Evolutionary conservation across 2,329 filamentous ascomycete species (phyloP), one percentile per base, ranked within the genome.

Genomic region (Talaromyces sp.): DNA sequence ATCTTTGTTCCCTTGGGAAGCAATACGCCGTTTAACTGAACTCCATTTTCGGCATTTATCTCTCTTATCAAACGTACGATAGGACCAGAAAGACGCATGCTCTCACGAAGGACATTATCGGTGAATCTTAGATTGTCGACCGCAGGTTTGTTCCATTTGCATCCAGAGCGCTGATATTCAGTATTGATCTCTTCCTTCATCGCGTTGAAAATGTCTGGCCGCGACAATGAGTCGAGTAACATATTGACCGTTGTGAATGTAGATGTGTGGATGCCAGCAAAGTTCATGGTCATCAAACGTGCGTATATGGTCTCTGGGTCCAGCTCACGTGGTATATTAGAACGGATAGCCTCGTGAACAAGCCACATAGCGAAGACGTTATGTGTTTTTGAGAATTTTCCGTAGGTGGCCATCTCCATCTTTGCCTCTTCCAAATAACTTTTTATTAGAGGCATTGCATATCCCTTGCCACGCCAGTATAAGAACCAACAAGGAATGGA

Each of bases 201-300:
- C 33, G 19, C 11, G 3, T 41, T n/a, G 22, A 58, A 58, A 15
- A 41, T 11, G 41, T 58, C 19, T 3, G 54, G 54, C 19, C 54
- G 54, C 19, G 54, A 58, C 19, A 58, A 41, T 39, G 37, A 58
- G 3, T 58, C 54, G 7, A 58, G 54, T 5, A 58, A 10, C 54
- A 58, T 15, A 58, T 58, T 58, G 11, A 58, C 54, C n/a, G 54
- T 41, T 19, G 54, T 58, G 22, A 58, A 58, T 19, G 54, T 17
- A 5, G 54, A 58, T 11, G 54, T 58, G 7, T 58, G 54, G 35
- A 58, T 58, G 35, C 54, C 54, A 1, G 54, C 54, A 10, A 58
- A 58, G 25, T 58, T 58, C 54, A 58, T 58, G 1, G 54, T 58
- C 54, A 58, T 58, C 33, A 58, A 58, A n/a, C 54, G 54, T 11